These are phyloP conservation scores for Conoideocrella luteorostrata DNA, from an alignment of 2,329 filamentous ascomycete species.

Conservation along the genomic window DNA sequence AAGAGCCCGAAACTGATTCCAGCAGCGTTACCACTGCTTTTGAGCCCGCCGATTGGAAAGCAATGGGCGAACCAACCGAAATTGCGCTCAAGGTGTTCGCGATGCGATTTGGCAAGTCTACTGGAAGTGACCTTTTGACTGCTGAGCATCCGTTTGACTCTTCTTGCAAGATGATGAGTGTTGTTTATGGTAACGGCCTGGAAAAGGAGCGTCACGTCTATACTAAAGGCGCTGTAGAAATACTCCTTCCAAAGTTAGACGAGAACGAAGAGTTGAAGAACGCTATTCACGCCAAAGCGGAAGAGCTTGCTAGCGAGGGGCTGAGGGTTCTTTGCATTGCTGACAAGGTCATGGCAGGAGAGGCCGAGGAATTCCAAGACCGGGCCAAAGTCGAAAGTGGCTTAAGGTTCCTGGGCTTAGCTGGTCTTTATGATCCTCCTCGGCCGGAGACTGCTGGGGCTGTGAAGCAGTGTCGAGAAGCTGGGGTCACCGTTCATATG, in stretches of 20 bases:
- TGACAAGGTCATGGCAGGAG: conserved; percentile 35
- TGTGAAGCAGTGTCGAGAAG: conserved; percentile 51
- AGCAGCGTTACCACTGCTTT: conserved; percentile 41
- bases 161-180: conserved; percentile 68
- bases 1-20: conserved; percentile 39
- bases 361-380: conserved; percentile 32
- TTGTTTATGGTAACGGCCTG: conserved; percentile 46
- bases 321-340: conserved; percentile 65
- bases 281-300: conserved; percentile 42
- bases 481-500: conserved; percentile 63
- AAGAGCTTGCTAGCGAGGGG: conserved; percentile 54
- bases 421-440: conserved; percentile 67
- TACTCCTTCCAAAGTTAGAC: conserved; percentile 46
- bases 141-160: conserved; percentile 70
- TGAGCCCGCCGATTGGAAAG: conserved; percentile 44
- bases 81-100: conserved; percentile 70
- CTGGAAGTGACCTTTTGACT: conserved; percentile 39
- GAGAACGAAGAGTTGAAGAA: conserved; percentile 40
- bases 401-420: conserved; percentile 61
- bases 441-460: conserved; percentile 59
- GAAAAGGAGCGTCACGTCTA: conserved; percentile 38
- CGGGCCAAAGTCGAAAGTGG: conserved; percentile 49
- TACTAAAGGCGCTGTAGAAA: conserved; percentile 53
- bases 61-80: conserved; percentile 63
- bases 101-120: conserved; percentile 55